Conservation (phyloP, 257 asterid genomes). For the Nicotiana knightiana region DNA sequence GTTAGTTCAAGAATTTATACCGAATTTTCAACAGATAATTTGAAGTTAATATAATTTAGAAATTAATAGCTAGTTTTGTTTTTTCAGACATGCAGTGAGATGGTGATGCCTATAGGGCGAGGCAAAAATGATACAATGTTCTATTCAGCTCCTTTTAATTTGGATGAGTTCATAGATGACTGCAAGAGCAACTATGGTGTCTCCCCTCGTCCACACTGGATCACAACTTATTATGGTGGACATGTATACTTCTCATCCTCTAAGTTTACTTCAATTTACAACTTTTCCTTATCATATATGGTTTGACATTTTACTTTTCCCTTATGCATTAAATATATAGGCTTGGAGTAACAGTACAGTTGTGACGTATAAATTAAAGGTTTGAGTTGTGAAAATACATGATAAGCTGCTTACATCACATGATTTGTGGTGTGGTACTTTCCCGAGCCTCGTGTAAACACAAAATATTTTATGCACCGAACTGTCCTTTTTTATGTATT, state of each 20-base stretch:
- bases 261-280: neutral
- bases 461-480: too few species aligned
- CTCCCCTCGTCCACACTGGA: constrained; percentile 40
- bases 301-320: neutral
- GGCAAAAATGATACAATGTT: constrained; percentile 32
- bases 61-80: too few species aligned
- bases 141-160: constrained; percentile 23
- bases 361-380: too few species aligned
- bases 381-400: too few species aligned
- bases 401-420: too few species aligned
- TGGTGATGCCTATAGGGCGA: constrained; percentile 35
- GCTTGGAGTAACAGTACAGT: too few species aligned
- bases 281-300: neutral
- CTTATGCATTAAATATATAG: neutral
- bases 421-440: too few species aligned
- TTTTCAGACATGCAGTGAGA: constrained; percentile 35
- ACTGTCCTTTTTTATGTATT: too few species aligned
- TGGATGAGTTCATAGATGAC: neutral
- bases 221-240: constrained; percentile 43
- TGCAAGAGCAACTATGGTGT: constrained; percentile 28
- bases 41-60: too few species aligned
- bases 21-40: too few species aligned
- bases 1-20: too few species aligned
- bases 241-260: constrained; percentile 16
- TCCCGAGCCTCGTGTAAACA: rapidly evolving